Base-by-base conservation (phyloP, 2,329 filamentous ascomycete species). In the Alternaria tenuissima region DNA sequence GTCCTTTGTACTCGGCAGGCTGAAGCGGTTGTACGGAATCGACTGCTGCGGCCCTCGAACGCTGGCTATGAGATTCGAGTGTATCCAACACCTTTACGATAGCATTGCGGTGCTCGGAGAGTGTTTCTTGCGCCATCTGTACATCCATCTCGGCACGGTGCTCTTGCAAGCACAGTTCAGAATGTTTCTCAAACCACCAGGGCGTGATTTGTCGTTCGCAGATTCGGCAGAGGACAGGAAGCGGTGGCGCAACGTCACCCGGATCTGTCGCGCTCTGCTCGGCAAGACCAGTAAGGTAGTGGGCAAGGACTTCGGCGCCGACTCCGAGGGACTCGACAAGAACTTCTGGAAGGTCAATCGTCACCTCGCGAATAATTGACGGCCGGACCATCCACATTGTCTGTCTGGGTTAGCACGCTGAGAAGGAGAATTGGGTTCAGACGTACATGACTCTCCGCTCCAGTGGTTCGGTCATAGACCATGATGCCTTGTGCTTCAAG, bases 151-250 rank as follows among this genome's bases (percentile, higher is more conserved):
- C 95, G 0, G 95, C 94, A 52, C 91, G 90, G 75, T 99, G 95
- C 76, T 99, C 95, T 76, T 98, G 94, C 56, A 97, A 84, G 74
- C 95, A 99, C 20, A 98, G 83, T 72, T 99, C 96, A 2, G 94
- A 97, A 77, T 99, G 95, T 79, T 98, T 99, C 80, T 99, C 95
- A 70, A 99, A 99, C 96, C 95, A 99, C 95, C 95, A 99, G 0
- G 94, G 93, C 5, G 93, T 93, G 62, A 99, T 98, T 64, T 97
- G 93, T 55, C 95, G 92, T 77, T 99, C 95, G 78, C 95, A 99
- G 56, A 99, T 98, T 53, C 95, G 93, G 78, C 95, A 99, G 16
- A 99, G 86, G 5, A 98, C 91, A 0, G 93, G 92, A 11, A 89
- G 84, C 0, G 94, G 93, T 3, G 93, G 92, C 9, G 93, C 89